Percentiles rank a stretch among this genome's conserved stretches.
Evolutionary conservation across 805 yeast genomes (phyloP).

Genomic region (Candida ponderosae): DNA sequence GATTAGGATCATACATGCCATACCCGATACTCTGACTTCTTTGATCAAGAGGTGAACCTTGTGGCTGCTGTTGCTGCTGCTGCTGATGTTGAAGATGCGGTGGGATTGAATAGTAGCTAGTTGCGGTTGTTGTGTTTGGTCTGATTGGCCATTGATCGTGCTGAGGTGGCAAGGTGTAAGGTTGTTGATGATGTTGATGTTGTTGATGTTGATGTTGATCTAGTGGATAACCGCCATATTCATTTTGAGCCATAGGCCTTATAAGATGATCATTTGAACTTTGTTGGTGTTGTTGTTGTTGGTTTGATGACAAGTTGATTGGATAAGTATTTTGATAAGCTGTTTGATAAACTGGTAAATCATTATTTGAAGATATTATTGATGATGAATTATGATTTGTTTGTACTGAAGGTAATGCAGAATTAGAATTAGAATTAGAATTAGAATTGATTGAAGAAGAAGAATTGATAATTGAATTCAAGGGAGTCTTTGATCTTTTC

Average conservation of each 20-base stretch:
- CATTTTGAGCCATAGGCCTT: too few relatives aligned
- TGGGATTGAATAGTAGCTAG: not conserved
- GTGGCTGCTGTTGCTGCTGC: conserved; percentile 1
- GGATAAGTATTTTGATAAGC: too few relatives aligned
- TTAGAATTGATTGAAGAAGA: conserved; percentile 7
- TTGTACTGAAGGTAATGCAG: conserved; percentile 3
- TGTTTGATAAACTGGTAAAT: too few relatives aligned
- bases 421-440: not conserved
- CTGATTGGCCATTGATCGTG: conserved; percentile 1
- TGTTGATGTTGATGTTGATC: conserved; percentile 2
- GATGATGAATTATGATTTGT: conserved; percentile 1
- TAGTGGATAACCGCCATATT: not conserved
- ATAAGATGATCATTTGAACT: not conserved
- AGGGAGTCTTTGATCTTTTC: conserved; percentile 12
- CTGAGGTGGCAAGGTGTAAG: conserved; percentile 4
- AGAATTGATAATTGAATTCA: conserved; percentile 3
- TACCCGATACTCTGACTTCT: too few relatives aligned
- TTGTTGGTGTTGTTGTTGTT: conserved; percentile 3
- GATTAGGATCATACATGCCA: too few relatives aligned
- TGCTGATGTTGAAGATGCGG: not conserved
- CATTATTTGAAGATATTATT: not conserved
- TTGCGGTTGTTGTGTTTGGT: conserved; percentile 1
- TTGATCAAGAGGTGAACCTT: conserved; percentile 1
- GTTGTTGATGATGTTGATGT: not conserved
- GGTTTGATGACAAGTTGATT: too few relatives aligned